Conservation (phyloP, 495 filamentous ascomycete species). For the Gamarada debralockiae region DNA sequence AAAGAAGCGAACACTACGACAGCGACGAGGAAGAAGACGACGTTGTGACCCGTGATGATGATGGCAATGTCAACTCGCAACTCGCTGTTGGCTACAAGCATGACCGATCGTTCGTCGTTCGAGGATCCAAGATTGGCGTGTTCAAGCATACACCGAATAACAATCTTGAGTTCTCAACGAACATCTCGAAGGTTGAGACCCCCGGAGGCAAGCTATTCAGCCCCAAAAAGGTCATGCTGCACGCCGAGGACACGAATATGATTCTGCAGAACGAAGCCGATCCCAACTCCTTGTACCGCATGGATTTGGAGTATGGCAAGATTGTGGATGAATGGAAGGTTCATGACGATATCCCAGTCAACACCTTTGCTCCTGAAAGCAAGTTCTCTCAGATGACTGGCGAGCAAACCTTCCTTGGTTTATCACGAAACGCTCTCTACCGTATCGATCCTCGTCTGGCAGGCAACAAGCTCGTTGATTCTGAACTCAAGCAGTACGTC, state of each 20-base stretch:
- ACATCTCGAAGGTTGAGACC: slow-evolving; percentile 92
- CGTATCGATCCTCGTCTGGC: slow-evolving; percentile 88
- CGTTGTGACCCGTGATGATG: slow-evolving; percentile 62
- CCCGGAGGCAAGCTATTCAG: slow-evolving; percentile 84
- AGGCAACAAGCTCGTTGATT: slow-evolving; percentile 89
- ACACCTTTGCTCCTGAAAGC: slow-evolving; percentile 88
- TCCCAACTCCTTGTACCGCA: slow-evolving; percentile 90
- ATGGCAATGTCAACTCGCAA: slow-evolving; percentile 88
- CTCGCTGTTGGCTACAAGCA: slow-evolving; percentile 98
- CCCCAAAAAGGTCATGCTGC: slow-evolving; percentile 97
- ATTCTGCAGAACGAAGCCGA: slow-evolving; percentile 83
- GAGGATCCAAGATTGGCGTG: slow-evolving; percentile 95
- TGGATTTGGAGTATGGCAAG: slow-evolving; percentile 98
- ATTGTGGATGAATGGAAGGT: slow-evolving; percentile 99
- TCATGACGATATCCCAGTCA: slow-evolving; percentile 94
- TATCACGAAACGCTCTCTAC: slow-evolving; percentile 88
- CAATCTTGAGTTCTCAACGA: slow-evolving; percentile 93
- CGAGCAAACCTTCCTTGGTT: slow-evolving; percentile 90
- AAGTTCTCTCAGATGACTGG: slow-evolving; percentile 98
- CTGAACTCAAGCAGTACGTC: slow-evolving; percentile 88
- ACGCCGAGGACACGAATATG: slow-evolving; percentile 88
- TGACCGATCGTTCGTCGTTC: slow-evolving; percentile 93
- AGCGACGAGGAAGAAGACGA: slow-evolving; percentile 90
- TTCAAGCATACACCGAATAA: slow-evolving; percentile 96
- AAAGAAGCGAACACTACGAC: slow-evolving; percentile 79